Evolutionary conservation across 2,329 filamentous ascomycete genomes (phyloP).

Genomic region (Cytospora mali): DNA sequence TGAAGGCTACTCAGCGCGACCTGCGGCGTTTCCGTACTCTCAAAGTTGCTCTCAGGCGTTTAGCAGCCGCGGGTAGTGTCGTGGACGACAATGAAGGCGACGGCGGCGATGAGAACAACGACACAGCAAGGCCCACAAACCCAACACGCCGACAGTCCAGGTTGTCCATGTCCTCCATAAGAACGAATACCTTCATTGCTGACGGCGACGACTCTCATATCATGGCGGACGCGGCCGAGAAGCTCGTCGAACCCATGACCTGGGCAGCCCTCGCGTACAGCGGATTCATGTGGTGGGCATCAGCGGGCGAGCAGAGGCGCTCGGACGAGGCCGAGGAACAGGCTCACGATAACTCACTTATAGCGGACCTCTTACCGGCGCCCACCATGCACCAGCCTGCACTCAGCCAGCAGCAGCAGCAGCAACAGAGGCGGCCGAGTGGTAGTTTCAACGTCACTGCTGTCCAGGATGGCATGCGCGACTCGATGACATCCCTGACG

Average conservation of each 20-base stretch:
- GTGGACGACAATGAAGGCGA: slow-evolving; percentile 24
- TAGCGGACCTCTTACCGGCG: slow-evolving; percentile 52
- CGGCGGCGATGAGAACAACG: slow-evolving; percentile 7
- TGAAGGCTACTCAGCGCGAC: slow-evolving; percentile 91
- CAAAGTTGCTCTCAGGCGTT: slow-evolving; percentile 60
- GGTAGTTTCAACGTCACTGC: slow-evolving; percentile 32
- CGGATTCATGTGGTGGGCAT: slow-evolving; percentile 90
- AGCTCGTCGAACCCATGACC: slow-evolving; percentile 63
- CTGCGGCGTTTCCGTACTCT: slow-evolving; percentile 76
- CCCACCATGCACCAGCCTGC: slow-evolving; percentile 31
- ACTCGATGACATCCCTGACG: slow-evolving; percentile 50
- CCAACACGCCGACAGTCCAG: slow-evolving; percentile 17
- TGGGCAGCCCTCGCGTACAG: slow-evolving; percentile 79
- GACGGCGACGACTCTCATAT: slow-evolving; percentile 41
- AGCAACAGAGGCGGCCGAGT: slow-evolving; percentile 25
- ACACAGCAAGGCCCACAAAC: slow-evolving; percentile 20
- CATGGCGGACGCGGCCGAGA: slow-evolving; percentile 53
- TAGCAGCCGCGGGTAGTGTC: slow-evolving; percentile 35
- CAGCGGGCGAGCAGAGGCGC: slow-evolving; percentile 71
- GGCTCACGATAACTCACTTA: slow-evolving; percentile 56
- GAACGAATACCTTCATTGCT: slow-evolving; percentile 30
- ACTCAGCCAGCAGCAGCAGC: slow-evolving; percentile 21
- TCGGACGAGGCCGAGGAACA: slow-evolving; percentile 62
- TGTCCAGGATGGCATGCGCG: slow-evolving; percentile 40
- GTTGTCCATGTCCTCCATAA: slow-evolving; percentile 26